Evolutionary conservation across 805 yeast genomes (phyloP), one percentile per base, ranked within the genome.

Genomic region (Kodamaea kaohsiungensis): DNA sequence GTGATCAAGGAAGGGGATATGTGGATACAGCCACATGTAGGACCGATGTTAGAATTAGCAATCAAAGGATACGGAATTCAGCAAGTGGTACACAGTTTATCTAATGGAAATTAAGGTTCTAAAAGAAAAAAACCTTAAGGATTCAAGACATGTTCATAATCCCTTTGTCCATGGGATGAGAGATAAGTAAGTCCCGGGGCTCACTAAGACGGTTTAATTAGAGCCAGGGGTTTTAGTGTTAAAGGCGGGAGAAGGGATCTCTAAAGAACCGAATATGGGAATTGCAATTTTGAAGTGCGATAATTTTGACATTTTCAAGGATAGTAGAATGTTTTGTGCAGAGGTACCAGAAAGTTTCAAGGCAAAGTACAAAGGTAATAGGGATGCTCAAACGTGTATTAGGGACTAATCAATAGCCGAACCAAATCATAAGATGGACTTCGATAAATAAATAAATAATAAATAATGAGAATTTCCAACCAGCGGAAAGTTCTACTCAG

Each of bases 401-500:
- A 40, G 13, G 13, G 35, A 30, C 35, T 30, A 30, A 2, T 30
- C 35, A 40, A 16, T 17, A 17, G 25, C 45, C 17, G 22, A 40
- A 40, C 45, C 19, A 40, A 38, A 15, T 16, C 25, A 22, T 22
- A 22, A 22, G 18, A 38, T 10, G 10, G 19, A 22, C 22, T 22
- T 18, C 10, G 15, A 45, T 45, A 27, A 45, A 45, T 45, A 45
- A 45, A 40, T 40, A 40, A 19, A 19, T 45, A 45, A 22, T 16
- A 22, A 40, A 16, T 22, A 22, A 22, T 22, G 25, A 22, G 7
- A 19, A 16, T 22, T 39, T 48, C 50, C 35, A 38, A 35, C 50
- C 50, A 37, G 50, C 33, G 38, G 50, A 48, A 48, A 42, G 9
- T 9, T 18, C 25, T 40, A 40, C 45, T 40, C 45, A 15, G 45